Evolutionary conservation across 371 early-diverging fungal genomes (phyloP), one percentile per base, ranked within the genome.

Genomic region (Lichtheimia corymbifera): DNA sequence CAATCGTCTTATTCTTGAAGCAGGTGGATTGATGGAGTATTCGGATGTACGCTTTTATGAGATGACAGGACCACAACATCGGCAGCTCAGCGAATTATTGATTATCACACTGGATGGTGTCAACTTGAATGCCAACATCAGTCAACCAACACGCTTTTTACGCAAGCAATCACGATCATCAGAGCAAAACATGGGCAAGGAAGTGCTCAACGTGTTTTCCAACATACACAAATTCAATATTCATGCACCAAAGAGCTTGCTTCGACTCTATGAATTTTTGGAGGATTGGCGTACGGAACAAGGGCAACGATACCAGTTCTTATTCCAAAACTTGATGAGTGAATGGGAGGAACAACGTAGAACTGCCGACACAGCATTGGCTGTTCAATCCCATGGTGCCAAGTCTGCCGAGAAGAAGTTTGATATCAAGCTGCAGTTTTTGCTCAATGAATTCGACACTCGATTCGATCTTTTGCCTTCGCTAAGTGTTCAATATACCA

Each of bases 271-370:
- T 58, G 73, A 85, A 0, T 93, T 94, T 67, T 71, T 93, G 17
- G 92, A 91, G 59, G 88, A 88, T 47, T 92, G 92, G 91, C 77
- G 87, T 11, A 83, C 88, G n/a, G 91, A 91, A 53, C 87, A 89
- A 65, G 79, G 90, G 28, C 79, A 89, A 50, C 72, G 83, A 5
- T 92, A 90, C 64, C 89, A 88, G 59, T 89, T 90, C 66, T 72
- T 90, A 68, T 84, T 88, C 71, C 87, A 89, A 55, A 84, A 84
- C 18, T 64, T 91, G n/a, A 67, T 90, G 67, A 82, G 81, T 50
- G 91, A 90, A 55, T 85, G 82, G 85, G 89, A 87, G 65, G 85
- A 83, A 17, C 82, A 86, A 64, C 62, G 82, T 27, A 75, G 69
- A 42, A 30, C 41, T 5, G 51, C 53, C n/a, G 28, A 40, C 6